A percentile compares a stretch with the other conserved stretches of the same genome.
Evolutionary conservation across 371 early-diverging fungal genomes (phyloP).

Genomic region (Syncephalastrum monosporum): DNA sequence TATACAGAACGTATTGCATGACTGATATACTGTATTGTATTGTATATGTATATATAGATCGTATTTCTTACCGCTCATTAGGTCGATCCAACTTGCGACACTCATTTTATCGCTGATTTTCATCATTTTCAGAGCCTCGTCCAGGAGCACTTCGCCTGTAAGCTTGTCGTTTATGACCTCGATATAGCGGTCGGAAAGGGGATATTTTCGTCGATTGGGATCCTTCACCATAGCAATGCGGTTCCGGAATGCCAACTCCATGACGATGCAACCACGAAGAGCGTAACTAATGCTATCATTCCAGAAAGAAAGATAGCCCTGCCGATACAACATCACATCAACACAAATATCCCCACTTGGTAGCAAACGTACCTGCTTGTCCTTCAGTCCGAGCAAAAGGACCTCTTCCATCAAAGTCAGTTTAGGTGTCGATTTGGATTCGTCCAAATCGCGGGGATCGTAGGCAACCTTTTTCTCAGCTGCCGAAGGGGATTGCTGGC

Average conservation of each 20-base stretch:
- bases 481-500: conserved; percentile 14
- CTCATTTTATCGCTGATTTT: conserved; percentile 72
- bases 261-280: conserved; percentile 90
- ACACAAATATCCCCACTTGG: neutral
- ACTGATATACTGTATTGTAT: neutral
- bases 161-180: conserved; percentile 80
- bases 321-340: neutral
- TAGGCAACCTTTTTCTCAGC: conserved; percentile 45
- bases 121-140: conserved; percentile 91
- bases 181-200: conserved; percentile 76
- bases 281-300: conserved; percentile 97
- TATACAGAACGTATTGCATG: neutral
- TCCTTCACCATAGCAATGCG: conserved; percentile 88
- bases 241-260: conserved; percentile 91
- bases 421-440: conserved; percentile 65
- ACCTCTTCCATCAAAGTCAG: conserved; percentile 95
- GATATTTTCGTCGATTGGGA: conserved; percentile 76
- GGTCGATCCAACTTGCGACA: conserved; percentile 93
- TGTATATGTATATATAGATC: neutral
- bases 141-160: conserved; percentile 95
- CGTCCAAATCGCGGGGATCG: conserved; percentile 55
- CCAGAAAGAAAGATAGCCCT: conserved; percentile 97
- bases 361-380: conserved; percentile 71
- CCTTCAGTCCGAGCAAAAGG: conserved; percentile 90
- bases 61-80: conserved; percentile 84